Conservation (phyloP, 2,329 filamentous ascomycete species). For the Didymella lethalis region DNA sequence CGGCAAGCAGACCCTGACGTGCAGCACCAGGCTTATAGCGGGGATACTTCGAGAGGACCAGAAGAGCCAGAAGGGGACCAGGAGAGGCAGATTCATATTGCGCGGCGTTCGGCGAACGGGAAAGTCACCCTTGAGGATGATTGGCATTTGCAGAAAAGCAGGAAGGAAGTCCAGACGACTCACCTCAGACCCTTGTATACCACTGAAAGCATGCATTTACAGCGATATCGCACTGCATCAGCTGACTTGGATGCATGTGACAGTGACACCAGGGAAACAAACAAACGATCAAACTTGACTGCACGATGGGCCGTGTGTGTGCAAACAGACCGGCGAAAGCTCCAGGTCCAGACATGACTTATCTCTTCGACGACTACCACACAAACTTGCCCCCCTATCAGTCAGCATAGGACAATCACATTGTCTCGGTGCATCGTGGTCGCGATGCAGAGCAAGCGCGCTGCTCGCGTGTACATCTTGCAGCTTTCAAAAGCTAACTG, state of each 20-base stretch:
- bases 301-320: too few relatives aligned
- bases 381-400: too few relatives aligned
- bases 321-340: too few relatives aligned
- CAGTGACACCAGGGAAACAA: not conserved
- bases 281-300: too few relatives aligned
- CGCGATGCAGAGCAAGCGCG: too few relatives aligned
- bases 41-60: not conserved
- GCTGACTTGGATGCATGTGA: not conserved
- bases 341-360: too few relatives aligned
- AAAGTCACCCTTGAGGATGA: constrained; percentile 18
- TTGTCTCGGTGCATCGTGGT: too few relatives aligned
- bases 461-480: too few relatives aligned
- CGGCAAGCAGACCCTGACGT: not conserved
- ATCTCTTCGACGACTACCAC: too few relatives aligned
- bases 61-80: not conserved
- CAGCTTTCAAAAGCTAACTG: too few relatives aligned
- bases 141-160: constrained; percentile 26
- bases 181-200: not conserved
- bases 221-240: too few relatives aligned
- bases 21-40: not conserved
- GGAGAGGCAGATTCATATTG: constrained; percentile 31
- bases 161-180: constrained; percentile 6
- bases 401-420: too few relatives aligned
- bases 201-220: not conserved
- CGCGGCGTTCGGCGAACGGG: constrained; percentile 43